Percentiles rank a stretch among this genome's conserved stretches.
Conservation (phyloP, 371 early-diverging fungal genomes). For the Mortierella sp. region DNA sequence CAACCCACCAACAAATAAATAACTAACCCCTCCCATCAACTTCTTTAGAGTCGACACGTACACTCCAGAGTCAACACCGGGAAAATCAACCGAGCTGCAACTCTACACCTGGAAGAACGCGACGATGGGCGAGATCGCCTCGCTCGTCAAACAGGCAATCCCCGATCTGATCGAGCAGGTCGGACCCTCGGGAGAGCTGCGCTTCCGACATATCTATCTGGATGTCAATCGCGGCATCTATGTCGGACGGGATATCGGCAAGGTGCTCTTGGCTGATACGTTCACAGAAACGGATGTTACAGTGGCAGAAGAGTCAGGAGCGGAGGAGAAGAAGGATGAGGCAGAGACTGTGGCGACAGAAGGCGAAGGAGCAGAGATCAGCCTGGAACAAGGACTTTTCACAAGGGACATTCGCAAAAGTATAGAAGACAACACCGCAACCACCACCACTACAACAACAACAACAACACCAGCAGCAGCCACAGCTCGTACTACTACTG, state of each 20-base stretch:
- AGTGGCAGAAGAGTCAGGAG: not conserved
- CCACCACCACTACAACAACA: not conserved
- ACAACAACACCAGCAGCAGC: slow-evolving; percentile 4
- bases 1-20: not conserved
- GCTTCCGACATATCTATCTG: slow-evolving; percentile 37
- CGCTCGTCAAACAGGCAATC: slow-evolving; percentile 44
- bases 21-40: not conserved
- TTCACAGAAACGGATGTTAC: not conserved
- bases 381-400: not conserved
- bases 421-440: not conserved
- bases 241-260: slow-evolving; percentile 47
- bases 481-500: not conserved
- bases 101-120: slow-evolving; percentile 61
- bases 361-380: not conserved
- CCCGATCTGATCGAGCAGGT: slow-evolving; percentile 37
- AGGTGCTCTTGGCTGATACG: slow-evolving; percentile 17
- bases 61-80: slow-evolving; percentile 36
- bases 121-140: slow-evolving; percentile 58
- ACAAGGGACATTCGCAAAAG: slow-evolving; percentile 14
- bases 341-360: not conserved
- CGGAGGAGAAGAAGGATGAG: not conserved
- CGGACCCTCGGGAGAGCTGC: slow-evolving; percentile 22
- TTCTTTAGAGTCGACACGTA: slow-evolving; percentile 33
- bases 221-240: slow-evolving; percentile 22
- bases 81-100: slow-evolving; percentile 31